Conservation (phyloP, 257 asterid species). For the Handroanthus guayacan region DNA sequence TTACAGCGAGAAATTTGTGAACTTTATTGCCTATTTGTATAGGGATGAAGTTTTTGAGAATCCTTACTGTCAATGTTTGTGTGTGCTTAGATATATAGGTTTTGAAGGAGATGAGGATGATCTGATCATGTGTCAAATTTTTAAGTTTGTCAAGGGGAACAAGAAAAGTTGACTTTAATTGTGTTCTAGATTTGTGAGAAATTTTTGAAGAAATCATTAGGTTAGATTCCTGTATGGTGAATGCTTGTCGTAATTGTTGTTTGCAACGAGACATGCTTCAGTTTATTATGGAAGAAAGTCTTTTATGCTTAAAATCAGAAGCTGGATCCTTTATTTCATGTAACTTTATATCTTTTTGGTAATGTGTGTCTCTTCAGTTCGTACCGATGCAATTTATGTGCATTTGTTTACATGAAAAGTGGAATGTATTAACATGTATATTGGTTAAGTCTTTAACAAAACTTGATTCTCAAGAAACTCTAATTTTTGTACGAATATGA, state of each 20-base stretch:
- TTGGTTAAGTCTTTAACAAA: conserved; percentile 14
- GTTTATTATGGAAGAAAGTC: conserved; percentile 8
- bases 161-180: background rate
- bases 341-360: conserved; percentile 1
- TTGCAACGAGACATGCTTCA: background rate
- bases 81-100: conserved; percentile 4
- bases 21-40: background rate
- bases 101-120: conserved; percentile 17
- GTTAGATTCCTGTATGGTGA: background rate
- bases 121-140: background rate
- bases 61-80: conserved; percentile 9
- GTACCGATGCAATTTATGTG: background rate
- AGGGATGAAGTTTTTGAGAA: conserved; percentile 9
- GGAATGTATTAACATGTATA: background rate
- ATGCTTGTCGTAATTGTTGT: background rate
- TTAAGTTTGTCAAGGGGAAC: conserved; percentile 1
- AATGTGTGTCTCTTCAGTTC: background rate
- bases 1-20: background rate
- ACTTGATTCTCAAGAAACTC: conserved; percentile 11
- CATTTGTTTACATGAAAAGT: background rate
- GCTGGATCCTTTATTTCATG: background rate
- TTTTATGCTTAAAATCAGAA: background rate
- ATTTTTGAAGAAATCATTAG: background rate
- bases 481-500: conserved; percentile 10
- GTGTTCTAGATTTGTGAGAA: background rate